phyloP scores from a whole-genome alignment of 2,329 filamentous ascomycete species.

The Arthrobotrys sinensis region DNA sequence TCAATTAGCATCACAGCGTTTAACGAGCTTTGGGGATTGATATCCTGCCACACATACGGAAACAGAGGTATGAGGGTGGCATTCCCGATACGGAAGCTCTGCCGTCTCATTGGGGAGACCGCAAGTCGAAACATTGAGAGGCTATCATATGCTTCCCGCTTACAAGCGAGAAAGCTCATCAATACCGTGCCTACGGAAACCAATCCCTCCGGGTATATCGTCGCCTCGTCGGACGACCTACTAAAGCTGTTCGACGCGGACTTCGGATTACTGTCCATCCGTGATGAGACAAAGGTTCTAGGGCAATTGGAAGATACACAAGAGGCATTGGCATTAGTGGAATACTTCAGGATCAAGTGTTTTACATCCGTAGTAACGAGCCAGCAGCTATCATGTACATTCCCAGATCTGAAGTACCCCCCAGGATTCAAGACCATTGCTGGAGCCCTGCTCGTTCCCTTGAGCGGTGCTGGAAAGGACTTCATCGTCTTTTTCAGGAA shows the following conservation, averaged over 20 bases:
- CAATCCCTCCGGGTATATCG: slow-evolving; percentile 90
- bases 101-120: slow-evolving; percentile 85
- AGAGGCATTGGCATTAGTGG: slow-evolving; percentile 85
- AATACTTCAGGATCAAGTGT: slow-evolving; percentile 83
- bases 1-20: slow-evolving; percentile 93
- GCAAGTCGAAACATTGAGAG: slow-evolving; percentile 90
- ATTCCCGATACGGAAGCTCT: slow-evolving; percentile 93
- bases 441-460: slow-evolving; percentile 84
- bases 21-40: slow-evolving; percentile 86
- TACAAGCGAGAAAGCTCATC: slow-evolving; percentile 89
- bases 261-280: slow-evolving; percentile 86
- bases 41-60: slow-evolving; percentile 88
- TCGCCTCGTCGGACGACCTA: slow-evolving; percentile 88
- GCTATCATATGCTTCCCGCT: slow-evolving; percentile 84
- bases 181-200: slow-evolving; percentile 85
- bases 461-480: slow-evolving; percentile 81
- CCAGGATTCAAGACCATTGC: slow-evolving; percentile 85
- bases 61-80: slow-evolving; percentile 86
- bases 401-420: slow-evolving; percentile 83
- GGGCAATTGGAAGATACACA: slow-evolving; percentile 82
- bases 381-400: slow-evolving; percentile 81
- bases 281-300: slow-evolving; percentile 89
- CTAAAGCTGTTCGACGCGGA: slow-evolving; percentile 88
- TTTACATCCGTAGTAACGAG: slow-evolving; percentile 83
- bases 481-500: slow-evolving; percentile 94